These are phyloP conservation scores for Beauveria brongniartii DNA, from an alignment of 2,329 filamentous ascomycete species.

Conservation along the genomic window DNA sequence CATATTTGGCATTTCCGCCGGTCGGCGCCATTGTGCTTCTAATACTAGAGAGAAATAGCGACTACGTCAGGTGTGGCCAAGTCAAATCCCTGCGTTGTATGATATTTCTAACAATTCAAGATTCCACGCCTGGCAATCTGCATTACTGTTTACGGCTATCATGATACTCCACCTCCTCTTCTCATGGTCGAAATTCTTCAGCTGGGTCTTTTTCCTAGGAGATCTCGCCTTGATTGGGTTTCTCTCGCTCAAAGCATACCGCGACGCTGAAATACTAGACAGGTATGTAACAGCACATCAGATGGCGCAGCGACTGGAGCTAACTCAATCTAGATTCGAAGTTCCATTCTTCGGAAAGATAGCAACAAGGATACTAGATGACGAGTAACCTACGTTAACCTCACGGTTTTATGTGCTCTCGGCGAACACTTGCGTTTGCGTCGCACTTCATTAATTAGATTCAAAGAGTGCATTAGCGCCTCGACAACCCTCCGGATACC, in stretches of 20 bases:
- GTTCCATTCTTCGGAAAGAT: conserved; percentile 78
- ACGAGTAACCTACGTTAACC: conserved; percentile 46
- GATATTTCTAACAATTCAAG: conserved; percentile 22
- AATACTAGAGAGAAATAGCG: conserved; percentile 85
- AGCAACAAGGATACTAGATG: conserved; percentile 83
- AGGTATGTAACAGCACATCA: conserved; percentile 33
- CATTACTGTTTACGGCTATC: conserved; percentile 67
- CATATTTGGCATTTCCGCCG: conserved; percentile 79
- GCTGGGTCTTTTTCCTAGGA: conserved; percentile 70
- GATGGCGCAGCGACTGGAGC: conserved; percentile 15
- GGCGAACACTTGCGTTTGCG: background rate
- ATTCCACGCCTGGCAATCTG: conserved; percentile 95
- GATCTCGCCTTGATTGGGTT: conserved; percentile 72
- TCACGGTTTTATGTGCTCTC: background rate
- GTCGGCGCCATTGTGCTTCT: conserved; percentile 77
- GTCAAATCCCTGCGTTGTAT: background rate
- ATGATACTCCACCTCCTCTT: conserved; percentile 79
- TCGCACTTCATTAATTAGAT: background rate
- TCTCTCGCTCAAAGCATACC: conserved; percentile 71
- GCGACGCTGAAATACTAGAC: conserved; percentile 64
- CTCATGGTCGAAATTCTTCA: conserved; percentile 74
- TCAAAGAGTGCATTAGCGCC: background rate
- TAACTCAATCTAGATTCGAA: conserved; percentile 53
- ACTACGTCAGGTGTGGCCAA: conserved; percentile 74
- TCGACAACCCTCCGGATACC: background rate